Evolutionary conservation across 225 moss, liverwort and hornwort genomes (phyloP).

Genomic region (Straminergon stramineum): DNA sequence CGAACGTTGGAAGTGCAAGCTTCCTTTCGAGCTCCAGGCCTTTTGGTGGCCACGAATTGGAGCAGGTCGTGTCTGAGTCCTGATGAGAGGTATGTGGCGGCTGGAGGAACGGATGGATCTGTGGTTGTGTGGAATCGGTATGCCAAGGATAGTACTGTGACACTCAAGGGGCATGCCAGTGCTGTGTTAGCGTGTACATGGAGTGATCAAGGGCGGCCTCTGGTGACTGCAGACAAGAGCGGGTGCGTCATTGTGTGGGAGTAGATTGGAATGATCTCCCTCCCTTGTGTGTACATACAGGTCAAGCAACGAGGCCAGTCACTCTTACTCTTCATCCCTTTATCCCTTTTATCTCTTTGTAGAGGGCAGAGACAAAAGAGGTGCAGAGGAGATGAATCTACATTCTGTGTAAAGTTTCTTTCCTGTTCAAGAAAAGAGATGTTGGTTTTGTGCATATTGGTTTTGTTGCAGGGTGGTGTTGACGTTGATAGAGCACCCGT

Average conservation of each 20-base stretch:
- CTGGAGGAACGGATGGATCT: constrained; percentile 68
- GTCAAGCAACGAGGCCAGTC: background rate
- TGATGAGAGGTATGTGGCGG: constrained; percentile 71
- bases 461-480: background rate
- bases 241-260: constrained; percentile 80
- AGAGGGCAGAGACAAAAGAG: background rate
- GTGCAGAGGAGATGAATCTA: background rate
- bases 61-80: constrained; percentile 74
- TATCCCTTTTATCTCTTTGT: background rate
- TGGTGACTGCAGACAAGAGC: constrained; percentile 75
- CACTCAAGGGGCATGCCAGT: constrained; percentile 55
- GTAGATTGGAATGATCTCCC: constrained; percentile 4
- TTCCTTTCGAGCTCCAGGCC: constrained; percentile 56
- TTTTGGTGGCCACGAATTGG: constrained; percentile 78
- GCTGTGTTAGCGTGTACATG: constrained; percentile 75
- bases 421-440: background rate
- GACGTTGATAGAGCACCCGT: background rate
- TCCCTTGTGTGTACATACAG: background rate
- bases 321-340: background rate
- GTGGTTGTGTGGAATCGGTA: constrained; percentile 71
- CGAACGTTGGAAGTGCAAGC: constrained; percentile 72
- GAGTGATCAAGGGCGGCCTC: constrained; percentile 67
- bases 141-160: constrained; percentile 38
- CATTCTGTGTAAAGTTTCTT: background rate
- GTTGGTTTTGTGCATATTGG: background rate